Percentiles rank a stretch among this genome's conserved stretches.
These are phyloP conservation scores for Hypoxylon subgilvum DNA, from an alignment of 495 filamentous ascomycete species.

Conservation along the genomic window DNA sequence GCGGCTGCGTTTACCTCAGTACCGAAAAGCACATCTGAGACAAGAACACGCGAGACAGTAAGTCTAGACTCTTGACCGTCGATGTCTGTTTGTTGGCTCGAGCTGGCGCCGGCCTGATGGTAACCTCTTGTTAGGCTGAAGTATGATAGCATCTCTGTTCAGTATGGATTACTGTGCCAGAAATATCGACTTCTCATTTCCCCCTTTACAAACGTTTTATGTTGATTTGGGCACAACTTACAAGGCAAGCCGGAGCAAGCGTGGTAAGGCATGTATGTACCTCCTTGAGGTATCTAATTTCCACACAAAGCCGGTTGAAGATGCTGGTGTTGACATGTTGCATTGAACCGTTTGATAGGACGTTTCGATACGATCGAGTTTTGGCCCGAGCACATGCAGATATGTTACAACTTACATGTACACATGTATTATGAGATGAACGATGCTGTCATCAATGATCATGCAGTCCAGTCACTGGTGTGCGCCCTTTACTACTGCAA, in stretches of 20 bases:
- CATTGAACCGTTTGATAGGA: conserved; percentile 5
- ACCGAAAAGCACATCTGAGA: conserved; percentile 12
- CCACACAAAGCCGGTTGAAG: conserved; percentile 15
- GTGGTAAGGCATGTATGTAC: too few relatives aligned
- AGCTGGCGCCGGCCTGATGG: conserved; percentile 9
- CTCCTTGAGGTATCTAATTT: conserved; percentile 25
- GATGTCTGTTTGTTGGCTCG: background rate
- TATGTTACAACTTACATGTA: background rate
- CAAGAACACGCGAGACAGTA: conserved; percentile 1
- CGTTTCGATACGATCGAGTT: conserved; percentile 9
- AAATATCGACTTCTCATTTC: too few relatives aligned
- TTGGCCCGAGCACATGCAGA: too few relatives aligned
- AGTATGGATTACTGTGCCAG: too few relatives aligned
- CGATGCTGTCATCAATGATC: conserved; percentile 19
- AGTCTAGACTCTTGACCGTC: conserved; percentile 23
- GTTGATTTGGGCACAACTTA: too few relatives aligned
- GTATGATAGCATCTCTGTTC: too few relatives aligned
- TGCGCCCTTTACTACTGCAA: background rate
- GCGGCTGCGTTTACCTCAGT: conserved; percentile 7
- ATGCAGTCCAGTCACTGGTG: conserved; percentile 16
- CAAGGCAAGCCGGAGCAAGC: conserved; percentile 12
- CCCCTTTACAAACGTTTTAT: too few relatives aligned
- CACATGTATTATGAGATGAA: background rate
- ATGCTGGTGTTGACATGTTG: conserved; percentile 21
- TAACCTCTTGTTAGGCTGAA: too few relatives aligned